Conservation (phyloP, 306 rosid species). For the Neltuma alba region DNA sequence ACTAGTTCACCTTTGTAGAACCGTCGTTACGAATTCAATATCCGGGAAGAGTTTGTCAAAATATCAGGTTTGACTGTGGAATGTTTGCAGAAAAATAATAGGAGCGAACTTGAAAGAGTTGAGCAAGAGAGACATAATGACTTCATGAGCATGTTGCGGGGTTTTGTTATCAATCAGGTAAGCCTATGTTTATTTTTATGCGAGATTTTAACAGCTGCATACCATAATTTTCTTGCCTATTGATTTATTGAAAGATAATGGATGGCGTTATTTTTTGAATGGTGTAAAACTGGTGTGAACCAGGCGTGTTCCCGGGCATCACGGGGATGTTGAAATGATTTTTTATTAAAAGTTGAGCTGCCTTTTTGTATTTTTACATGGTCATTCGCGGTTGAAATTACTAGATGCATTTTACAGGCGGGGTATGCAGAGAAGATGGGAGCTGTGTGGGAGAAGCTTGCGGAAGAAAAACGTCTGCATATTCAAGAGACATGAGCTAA, state of each 20-base stretch:
- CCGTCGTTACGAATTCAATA: neutral
- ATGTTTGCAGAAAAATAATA: constrained; percentile 27
- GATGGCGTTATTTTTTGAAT: neutral
- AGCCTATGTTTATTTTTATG: neutral
- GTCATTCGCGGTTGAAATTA: neutral
- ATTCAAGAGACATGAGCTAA: constrained; percentile 46
- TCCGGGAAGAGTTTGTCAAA: neutral
- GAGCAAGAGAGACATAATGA: constrained; percentile 26
- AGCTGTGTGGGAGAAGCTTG: constrained; percentile 65
- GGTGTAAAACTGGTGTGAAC: neutral
- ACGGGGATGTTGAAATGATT: neutral
- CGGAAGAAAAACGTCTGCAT: constrained; percentile 61
- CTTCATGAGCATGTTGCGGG: constrained; percentile 13
- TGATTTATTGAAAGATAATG: neutral
- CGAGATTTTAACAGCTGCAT: neutral
- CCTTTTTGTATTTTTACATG: neutral
- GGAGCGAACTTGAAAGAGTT: constrained; percentile 27
- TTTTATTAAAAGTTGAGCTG: neutral
- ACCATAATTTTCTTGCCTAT: neutral
- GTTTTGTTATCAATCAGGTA: constrained; percentile 27
- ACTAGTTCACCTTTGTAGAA: neutral
- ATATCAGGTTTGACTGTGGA: neutral
- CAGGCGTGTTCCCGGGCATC: neutral
- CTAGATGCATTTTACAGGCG: constrained; percentile 44
- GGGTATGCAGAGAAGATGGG: constrained; percentile 76